These are phyloP conservation scores for Gaertneriomyces semiglobifer DNA, from an alignment of 192 early-diverging fungal species.

Conservation along the genomic window DNA sequence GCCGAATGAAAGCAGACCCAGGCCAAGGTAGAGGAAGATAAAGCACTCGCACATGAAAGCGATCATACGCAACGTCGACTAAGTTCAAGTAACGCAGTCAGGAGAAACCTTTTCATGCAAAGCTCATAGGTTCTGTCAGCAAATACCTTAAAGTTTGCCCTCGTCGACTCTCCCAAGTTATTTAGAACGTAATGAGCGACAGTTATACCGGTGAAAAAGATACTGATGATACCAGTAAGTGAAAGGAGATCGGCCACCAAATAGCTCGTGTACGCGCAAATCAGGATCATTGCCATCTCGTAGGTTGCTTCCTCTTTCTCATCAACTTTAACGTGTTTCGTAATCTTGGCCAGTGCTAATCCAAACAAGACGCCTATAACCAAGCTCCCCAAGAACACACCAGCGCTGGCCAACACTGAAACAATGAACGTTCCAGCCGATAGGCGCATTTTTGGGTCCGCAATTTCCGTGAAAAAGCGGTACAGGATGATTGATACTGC, in stretches of 20 bases:
- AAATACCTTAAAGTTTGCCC: constrained; percentile 40
- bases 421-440: constrained; percentile 45
- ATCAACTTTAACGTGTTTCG: constrained; percentile 53
- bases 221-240: constrained; percentile 59
- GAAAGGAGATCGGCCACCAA: constrained; percentile 50
- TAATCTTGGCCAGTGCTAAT: constrained; percentile 53
- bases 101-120: too few species aligned
- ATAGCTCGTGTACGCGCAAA: constrained; percentile 55
- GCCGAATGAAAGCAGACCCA: constrained; percentile 57
- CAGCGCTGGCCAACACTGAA: constrained; percentile 40
- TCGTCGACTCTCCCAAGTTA: constrained; percentile 43
- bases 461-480: constrained; percentile 54
- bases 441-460: constrained; percentile 48
- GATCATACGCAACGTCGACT: constrained; percentile 51
- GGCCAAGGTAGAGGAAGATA: constrained; percentile 61
- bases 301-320: constrained; percentile 44
- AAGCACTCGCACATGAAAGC: constrained; percentile 53
- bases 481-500: constrained; percentile 63
- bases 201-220: constrained; percentile 58
- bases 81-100: too few species aligned
- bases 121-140: neutral
- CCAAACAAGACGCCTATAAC: constrained; percentile 46
- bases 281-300: constrained; percentile 56
- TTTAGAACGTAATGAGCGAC: constrained; percentile 57
- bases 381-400: constrained; percentile 57